A percentile compares a stretch with the other conserved stretches of the same genome.
Evolutionary conservation across 257 asterid species (phyloP).

Genomic region (Fraxinus americana): DNA sequence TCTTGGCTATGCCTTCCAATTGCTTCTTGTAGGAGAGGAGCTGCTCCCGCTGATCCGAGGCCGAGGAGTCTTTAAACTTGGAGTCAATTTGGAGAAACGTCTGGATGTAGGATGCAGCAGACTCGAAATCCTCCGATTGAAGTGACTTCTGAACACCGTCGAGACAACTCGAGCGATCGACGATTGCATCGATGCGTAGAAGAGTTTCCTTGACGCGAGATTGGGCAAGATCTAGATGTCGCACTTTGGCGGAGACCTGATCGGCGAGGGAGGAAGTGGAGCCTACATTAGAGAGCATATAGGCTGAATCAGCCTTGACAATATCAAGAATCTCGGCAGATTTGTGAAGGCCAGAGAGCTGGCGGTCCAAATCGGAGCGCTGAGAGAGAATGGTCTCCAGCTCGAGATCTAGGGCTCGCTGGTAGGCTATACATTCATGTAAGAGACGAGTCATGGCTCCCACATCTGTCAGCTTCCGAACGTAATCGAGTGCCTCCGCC

Average conservation of each 20-base stretch:
- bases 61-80: conserved; percentile 66
- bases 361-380: conserved; percentile 60
- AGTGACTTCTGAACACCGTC: conserved; percentile 85
- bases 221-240: conserved; percentile 85
- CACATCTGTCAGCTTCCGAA: conserved; percentile 75
- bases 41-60: conserved; percentile 79
- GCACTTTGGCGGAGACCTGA: conserved; percentile 79
- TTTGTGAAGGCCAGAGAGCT: conserved; percentile 68
- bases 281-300: conserved; percentile 70
- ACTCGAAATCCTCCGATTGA: conserved; percentile 74
- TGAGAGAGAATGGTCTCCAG: background rate
- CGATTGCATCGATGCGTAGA: conserved; percentile 74
- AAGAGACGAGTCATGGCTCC: conserved; percentile 91
- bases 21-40: conserved; percentile 78
- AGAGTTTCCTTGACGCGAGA: conserved; percentile 87
- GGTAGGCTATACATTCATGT: conserved; percentile 53
- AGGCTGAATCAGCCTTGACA: conserved; percentile 67
- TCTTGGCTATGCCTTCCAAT: conserved; percentile 70
- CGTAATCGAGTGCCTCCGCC: conserved; percentile 60
- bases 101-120: conserved; percentile 73
- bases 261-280: conserved; percentile 85
- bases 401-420: background rate
- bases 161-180: conserved; percentile 71
- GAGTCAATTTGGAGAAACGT: conserved; percentile 83
- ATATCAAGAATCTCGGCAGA: conserved; percentile 70